phyloP scores from a whole-genome alignment of 139 green algal genomes.

The Tetraselmis chui region DNA sequence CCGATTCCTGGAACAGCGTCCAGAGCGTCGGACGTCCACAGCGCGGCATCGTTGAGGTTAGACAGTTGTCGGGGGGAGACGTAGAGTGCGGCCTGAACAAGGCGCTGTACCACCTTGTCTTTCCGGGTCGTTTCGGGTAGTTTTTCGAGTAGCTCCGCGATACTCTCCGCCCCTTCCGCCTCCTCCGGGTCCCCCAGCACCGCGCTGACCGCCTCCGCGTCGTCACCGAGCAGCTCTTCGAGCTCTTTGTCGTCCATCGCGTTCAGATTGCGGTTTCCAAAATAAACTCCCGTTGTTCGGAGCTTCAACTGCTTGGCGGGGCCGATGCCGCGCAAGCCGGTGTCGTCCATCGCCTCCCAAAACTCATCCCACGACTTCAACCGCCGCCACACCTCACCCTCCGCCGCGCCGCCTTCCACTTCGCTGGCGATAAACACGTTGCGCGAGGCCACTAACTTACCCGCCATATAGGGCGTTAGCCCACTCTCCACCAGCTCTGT shows the following conservation, averaged over 20 bases:
- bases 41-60: background rate
- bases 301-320: background rate
- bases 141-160: background rate
- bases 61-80: background rate
- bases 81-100: background rate
- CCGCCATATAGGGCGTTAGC: background rate
- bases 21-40: background rate
- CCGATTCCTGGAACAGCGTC: background rate
- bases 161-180: background rate
- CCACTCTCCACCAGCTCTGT: background rate
- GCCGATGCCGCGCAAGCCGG: background rate
- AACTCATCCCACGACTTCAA: background rate
- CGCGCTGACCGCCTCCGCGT: background rate
- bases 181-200: background rate
- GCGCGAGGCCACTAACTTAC: background rate
- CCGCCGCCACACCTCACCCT: background rate
- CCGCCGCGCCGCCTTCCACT: background rate
- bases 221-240: background rate
- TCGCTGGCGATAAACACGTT: background rate
- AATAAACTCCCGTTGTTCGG: background rate
- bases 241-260: background rate
- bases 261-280: background rate
- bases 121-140: background rate
- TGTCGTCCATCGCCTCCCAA: background rate
- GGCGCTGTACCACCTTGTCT: background rate